phyloP scores from a whole-genome alignment of 2,329 filamentous ascomycete genomes.

The Coniochaeta sp. region DNA sequence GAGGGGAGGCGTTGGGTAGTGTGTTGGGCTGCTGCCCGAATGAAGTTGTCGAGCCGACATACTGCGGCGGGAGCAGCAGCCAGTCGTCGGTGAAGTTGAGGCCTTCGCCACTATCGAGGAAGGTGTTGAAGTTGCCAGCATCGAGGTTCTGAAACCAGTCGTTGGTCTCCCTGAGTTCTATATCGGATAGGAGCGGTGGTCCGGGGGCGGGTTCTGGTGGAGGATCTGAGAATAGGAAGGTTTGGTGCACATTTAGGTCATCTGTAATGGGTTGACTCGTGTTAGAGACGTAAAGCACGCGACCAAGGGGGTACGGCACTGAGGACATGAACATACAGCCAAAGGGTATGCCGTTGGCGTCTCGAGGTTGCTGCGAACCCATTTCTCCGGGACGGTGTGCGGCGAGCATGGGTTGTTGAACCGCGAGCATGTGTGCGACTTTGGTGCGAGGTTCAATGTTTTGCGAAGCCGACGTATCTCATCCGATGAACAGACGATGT shows the following conservation, averaged over 20 bases:
- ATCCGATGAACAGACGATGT: constrained; percentile 1
- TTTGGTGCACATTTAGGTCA: constrained; percentile 34
- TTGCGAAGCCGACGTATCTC: background rate
- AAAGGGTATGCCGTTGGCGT: constrained; percentile 47
- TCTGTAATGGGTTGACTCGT: constrained; percentile 31
- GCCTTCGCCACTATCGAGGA: constrained; percentile 43
- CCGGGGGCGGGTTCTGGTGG: constrained; percentile 54
- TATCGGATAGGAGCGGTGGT: constrained; percentile 58
- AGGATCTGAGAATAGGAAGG: constrained; percentile 40
- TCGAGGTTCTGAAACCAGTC: constrained; percentile 50
- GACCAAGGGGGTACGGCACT: background rate
- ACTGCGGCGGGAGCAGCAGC: constrained; percentile 51
- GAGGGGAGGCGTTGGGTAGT: constrained; percentile 18
- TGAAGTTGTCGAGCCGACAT: constrained; percentile 60
- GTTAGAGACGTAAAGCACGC: constrained; percentile 5
- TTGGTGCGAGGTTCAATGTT: background rate
- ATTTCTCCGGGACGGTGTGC: constrained; percentile 43
- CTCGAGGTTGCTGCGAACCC: constrained; percentile 51
- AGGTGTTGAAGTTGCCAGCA: constrained; percentile 40
- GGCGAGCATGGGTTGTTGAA: constrained; percentile 25
- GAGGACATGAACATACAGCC: constrained; percentile 51
- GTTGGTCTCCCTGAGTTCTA: constrained; percentile 51
- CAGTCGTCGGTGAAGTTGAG: constrained; percentile 44
- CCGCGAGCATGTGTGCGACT: constrained; percentile 48
- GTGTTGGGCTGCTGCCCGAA: constrained; percentile 45